Evolutionary conservation across 768 basidiomycete species (phyloP).

Genomic region (Lactifluus subvellereus): DNA sequence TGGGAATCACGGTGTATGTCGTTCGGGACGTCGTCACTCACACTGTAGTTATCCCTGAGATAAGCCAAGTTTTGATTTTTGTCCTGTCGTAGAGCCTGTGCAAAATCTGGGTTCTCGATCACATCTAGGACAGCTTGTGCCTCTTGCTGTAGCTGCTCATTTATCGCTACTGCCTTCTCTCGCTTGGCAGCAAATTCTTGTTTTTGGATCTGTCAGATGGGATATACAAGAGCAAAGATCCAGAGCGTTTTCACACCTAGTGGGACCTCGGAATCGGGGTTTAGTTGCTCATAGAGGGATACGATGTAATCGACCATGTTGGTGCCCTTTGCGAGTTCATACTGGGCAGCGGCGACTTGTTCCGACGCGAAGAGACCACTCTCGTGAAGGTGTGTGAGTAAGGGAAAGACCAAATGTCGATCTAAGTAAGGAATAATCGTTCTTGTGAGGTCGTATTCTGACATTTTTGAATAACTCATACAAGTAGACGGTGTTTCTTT

Average conservation of each 20-base stretch:
- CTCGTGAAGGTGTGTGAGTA: conserved; percentile 83
- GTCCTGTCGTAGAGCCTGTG: conserved; percentile 89
- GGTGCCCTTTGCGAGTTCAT: conserved; percentile 94
- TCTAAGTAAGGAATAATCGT: conserved; percentile 90
- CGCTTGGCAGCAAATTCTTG: conserved; percentile 83
- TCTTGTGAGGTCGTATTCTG: conserved; percentile 86
- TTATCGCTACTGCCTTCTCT: conserved; percentile 73
- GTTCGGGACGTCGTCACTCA: conserved; percentile 35
- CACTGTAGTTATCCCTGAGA: conserved; percentile 88
- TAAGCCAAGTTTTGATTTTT: conserved; percentile 95
- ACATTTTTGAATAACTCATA: conserved; percentile 43
- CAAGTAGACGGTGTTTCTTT: no score
- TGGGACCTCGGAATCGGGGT: conserved; percentile 66
- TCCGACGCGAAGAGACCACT: conserved; percentile 68
- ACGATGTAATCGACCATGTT: conserved; percentile 98
- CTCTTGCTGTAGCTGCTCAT: conserved; percentile 80
- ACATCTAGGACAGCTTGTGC: conserved; percentile 92
- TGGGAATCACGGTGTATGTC: conserved; percentile 6
- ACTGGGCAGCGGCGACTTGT: conserved; percentile 85
- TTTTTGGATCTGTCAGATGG: conserved; percentile 4
- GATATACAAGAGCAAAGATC: not conserved
- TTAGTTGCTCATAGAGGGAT: conserved; percentile 69
- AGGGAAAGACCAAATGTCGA: conserved; percentile 88
- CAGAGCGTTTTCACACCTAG: conserved; percentile 42
- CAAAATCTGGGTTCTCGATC: conserved; percentile 95